Evolutionary conservation across 2,329 filamentous ascomycete species (phyloP).

Genomic region (Colletotrichum sp.): DNA sequence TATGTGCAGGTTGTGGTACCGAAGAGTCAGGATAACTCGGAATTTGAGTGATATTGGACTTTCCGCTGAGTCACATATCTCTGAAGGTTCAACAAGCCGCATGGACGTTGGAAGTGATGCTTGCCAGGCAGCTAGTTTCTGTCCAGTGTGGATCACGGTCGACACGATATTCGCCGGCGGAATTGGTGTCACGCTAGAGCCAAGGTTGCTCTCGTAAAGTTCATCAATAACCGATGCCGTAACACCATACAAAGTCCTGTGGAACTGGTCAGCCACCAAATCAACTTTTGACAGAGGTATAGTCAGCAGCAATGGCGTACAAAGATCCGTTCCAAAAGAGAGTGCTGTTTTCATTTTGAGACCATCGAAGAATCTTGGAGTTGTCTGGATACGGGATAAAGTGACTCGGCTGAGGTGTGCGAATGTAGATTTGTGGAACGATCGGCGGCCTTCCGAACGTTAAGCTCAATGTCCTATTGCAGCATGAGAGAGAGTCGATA

Average conservation of each 20-base stretch:
- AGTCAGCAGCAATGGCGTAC: constrained; percentile 21
- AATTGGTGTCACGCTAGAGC: constrained; percentile 27
- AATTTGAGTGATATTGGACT: constrained; percentile 33
- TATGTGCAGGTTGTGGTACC: constrained; percentile 36
- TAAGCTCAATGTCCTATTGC: constrained; percentile 49
- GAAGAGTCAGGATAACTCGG: constrained; percentile 40
- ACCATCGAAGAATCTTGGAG: not conserved
- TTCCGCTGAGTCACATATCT: constrained; percentile 24
- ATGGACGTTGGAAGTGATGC: constrained; percentile 32
- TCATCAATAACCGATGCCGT: constrained; percentile 41
- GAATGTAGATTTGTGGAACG: constrained; percentile 48
- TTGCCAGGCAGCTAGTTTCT: constrained; percentile 42
- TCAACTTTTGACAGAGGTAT: not conserved
- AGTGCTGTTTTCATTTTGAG: constrained; percentile 6
- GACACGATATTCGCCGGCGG: constrained; percentile 32
- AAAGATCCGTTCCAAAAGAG: constrained; percentile 38
- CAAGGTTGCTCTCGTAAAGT: constrained; percentile 49
- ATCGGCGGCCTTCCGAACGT: constrained; percentile 53
- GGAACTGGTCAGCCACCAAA: not conserved
- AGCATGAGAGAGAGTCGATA: no score
- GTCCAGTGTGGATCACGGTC: constrained; percentile 40
- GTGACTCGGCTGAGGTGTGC: constrained; percentile 38
- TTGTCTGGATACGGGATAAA: not conserved
- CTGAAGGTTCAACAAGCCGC: constrained; percentile 25
- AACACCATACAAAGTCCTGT: constrained; percentile 36